phyloP scores from a whole-genome alignment of 1,284 basidiomycete genomes.

The Puccinia sorghi region DNA sequence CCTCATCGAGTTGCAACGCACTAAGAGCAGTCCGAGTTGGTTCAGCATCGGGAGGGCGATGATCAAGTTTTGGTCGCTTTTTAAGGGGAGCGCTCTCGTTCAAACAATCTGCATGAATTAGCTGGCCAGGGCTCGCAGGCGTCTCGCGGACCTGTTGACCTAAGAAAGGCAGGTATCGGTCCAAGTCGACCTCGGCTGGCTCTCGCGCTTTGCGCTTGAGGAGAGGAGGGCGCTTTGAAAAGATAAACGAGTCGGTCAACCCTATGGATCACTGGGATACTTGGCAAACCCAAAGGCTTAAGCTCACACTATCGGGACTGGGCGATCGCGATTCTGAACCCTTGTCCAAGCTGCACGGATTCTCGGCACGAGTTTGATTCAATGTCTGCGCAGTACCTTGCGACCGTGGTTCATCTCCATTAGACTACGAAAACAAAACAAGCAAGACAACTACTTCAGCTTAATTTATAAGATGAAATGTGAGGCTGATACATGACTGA shows the following conservation, averaged over 20 bases:
- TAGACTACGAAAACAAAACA: slow-evolving; percentile 4
- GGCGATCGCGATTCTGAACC: background rate
- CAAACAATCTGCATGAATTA: background rate
- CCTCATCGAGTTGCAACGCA: slow-evolving; percentile 18
- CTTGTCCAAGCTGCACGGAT: background rate
- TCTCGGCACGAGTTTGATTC: background rate
- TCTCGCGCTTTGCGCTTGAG: slow-evolving; percentile 38
- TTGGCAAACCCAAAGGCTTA: background rate
- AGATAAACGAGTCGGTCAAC: background rate
- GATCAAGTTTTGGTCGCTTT: slow-evolving; percentile 20
- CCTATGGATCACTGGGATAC: background rate
- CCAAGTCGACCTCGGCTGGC: background rate
- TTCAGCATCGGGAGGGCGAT: background rate
- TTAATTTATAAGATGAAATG: background rate
- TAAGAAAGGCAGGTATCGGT: slow-evolving; percentile 2
- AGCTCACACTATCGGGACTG: background rate
- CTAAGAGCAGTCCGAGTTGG: background rate
- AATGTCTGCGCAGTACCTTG: background rate
- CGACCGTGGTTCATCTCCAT: background rate
- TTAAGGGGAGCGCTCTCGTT: background rate
- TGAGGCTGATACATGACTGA: background rate
- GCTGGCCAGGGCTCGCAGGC: background rate
- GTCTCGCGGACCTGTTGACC: background rate
- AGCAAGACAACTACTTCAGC: background rate
- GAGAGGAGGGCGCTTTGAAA: slow-evolving; percentile 18